phyloP scores from a whole-genome alignment of 139 green algal genomes.

The Nannochloris sp. region DNA sequence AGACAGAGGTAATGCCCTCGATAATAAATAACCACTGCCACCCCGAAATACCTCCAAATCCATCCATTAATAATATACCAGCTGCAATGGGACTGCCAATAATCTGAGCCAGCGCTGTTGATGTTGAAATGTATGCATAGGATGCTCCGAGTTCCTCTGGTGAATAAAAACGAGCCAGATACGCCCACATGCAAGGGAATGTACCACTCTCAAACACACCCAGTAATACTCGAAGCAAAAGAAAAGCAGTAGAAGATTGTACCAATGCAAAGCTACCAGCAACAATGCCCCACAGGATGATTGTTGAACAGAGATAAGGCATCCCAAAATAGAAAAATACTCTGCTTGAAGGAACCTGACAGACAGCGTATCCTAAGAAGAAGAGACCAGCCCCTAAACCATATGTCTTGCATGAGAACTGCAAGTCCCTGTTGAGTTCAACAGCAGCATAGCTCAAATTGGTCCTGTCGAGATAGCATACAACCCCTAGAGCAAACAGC shows the following conservation, averaged over 20 bases:
- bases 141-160: constrained; percentile 22
- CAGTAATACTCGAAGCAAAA: constrained; percentile 57
- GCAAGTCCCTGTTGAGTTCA: constrained; percentile 48
- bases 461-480: constrained; percentile 64
- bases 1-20: constrained; percentile 37
- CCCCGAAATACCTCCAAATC: constrained; percentile 41
- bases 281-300: constrained; percentile 50
- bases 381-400: constrained; percentile 66
- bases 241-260: constrained; percentile 33
- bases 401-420: constrained; percentile 51
- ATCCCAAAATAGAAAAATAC: constrained; percentile 39
- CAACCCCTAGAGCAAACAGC: constrained; percentile 31
- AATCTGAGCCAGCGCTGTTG: constrained; percentile 30
- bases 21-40: constrained; percentile 72
- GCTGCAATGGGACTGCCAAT: constrained; percentile 57
- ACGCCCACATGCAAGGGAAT: constrained; percentile 55
- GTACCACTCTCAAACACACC: constrained; percentile 54
- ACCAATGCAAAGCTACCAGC: constrained; percentile 45
- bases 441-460: constrained; percentile 67
- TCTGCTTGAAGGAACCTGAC: constrained; percentile 53
- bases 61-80: constrained; percentile 51
- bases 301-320: constrained; percentile 47
- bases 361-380: constrained; percentile 61
- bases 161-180: constrained; percentile 40
- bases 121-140: constrained; percentile 28